Base-by-base conservation (phyloP, 192 early-diverging fungal species). In the Coemansia sp. region DNA sequence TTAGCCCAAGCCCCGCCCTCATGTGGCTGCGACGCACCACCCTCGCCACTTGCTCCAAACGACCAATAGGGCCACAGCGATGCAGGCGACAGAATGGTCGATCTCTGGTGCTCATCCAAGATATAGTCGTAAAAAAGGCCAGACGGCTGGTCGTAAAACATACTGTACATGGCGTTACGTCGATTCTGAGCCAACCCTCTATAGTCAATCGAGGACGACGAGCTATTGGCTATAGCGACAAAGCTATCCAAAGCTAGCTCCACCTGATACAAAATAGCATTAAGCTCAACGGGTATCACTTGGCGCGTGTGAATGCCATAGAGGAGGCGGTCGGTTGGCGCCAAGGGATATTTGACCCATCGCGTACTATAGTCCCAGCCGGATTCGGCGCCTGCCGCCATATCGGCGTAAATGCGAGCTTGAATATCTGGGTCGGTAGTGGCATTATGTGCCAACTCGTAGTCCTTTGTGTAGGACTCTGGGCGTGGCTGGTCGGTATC, bases 291-390 rank as follows among this genome's bases (percentile, higher is more conserved):
- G 2, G 90, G 90, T 18, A 92, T 71, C 42, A 90, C 74, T 8
- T 71, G 57, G 38, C 70, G 70, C 11, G 89, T 89, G 46, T 82
- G 71, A 18, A 92, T 81, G 1, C 72, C 67, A 3, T 76, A 73
- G 34, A 92, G 71, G 16, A 89, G 60, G 21, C 34, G 64, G 21
- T 79, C 66, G 3, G 16, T 8, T 2, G 34, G 56, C 1, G 33
- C 33, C 9, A 62, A 67, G 3, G 78, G 64, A 28, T 69, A 48
- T 2, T 65, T 70, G 3, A 83, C 67, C 90, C 90, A 92, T 5
- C 90, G 71, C 6, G 86, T 83, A 9, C 83, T 79, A 63, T 85
- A 92, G 76, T 92, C 90, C 87, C 88, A 88, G 1, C 90, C 90
- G 10, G 86, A 83, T 69, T 92, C 89, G 3, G 90, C 89, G 18